phyloP scores from a whole-genome alignment of 2,329 filamentous ascomycete genomes.

The Ophiostoma ulmi region DNA sequence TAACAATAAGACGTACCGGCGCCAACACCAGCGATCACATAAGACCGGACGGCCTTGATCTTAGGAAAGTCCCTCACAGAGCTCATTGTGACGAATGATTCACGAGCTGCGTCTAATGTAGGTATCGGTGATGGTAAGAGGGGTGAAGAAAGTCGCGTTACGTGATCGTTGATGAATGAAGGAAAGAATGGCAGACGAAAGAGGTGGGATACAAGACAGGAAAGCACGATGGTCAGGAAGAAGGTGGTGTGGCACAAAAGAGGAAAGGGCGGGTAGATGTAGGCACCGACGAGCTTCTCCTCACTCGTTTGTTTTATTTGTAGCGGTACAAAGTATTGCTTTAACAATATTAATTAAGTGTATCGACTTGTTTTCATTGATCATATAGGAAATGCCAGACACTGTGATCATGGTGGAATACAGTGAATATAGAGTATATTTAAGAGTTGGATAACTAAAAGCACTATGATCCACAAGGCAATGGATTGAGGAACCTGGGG shows the following conservation, averaged over 20 bases:
- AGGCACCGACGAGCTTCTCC: background rate
- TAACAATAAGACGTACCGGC: slow-evolving; percentile 42
- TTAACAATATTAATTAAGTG: background rate
- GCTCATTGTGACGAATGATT: slow-evolving; percentile 37
- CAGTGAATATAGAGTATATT: background rate
- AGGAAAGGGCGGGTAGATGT: slow-evolving; percentile 20
- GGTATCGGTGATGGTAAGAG: background rate
- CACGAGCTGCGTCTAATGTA: background rate
- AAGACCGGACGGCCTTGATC: slow-evolving; percentile 71
- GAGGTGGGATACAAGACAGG: slow-evolving; percentile 1
- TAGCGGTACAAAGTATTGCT: background rate
- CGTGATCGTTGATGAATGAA: background rate
- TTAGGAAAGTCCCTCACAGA: slow-evolving; percentile 59
- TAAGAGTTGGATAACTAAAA: background rate
- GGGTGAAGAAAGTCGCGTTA: background rate
- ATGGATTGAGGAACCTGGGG: slow-evolving; percentile 6
- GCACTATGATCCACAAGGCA: background rate
- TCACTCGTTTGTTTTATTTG: background rate
- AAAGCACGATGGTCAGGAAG: background rate
- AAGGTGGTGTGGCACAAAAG: slow-evolving; percentile 14
- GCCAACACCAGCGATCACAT: slow-evolving; percentile 60
- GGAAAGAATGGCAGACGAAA: slow-evolving; percentile 15
- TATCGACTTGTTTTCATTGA: background rate
- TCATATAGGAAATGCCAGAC: background rate
- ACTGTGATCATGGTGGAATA: background rate